A percentile compares a stretch with the other conserved stretches of the same genome.
Conservation (phyloP, 2,329 filamentous ascomycete species). For the Keithomyces neogunnii region DNA sequence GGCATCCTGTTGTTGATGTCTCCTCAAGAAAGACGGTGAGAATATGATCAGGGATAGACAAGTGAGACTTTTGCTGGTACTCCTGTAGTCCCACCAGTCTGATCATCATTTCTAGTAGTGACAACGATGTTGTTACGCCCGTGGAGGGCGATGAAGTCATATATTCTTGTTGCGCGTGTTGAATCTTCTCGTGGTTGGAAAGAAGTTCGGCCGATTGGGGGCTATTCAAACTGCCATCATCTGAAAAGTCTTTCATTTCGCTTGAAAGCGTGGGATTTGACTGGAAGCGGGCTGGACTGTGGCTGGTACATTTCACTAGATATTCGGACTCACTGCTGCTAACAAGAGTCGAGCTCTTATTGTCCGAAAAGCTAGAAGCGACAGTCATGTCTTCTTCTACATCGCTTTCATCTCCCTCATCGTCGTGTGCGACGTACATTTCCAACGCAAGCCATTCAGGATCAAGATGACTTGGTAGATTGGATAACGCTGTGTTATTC, state of each 20-base stretch:
- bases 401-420: conserved; percentile 23
- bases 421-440: conserved; percentile 56
- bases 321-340: too few species aligned
- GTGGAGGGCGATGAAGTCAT: conserved; percentile 37
- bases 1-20: conserved; percentile 42
- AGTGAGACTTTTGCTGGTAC: conserved; percentile 81
- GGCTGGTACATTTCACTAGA: too few species aligned
- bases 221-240: too few species aligned
- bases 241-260: too few species aligned
- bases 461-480: conserved; percentile 65
- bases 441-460: conserved; percentile 89
- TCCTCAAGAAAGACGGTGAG: conserved; percentile 76
- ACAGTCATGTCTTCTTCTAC: background rate
- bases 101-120: conserved; percentile 80
- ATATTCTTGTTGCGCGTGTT: conserved; percentile 5
- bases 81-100: conserved; percentile 82
- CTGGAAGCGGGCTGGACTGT: too few species aligned
- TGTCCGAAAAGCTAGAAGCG: background rate
- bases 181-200: too few species aligned
- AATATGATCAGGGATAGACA: conserved; percentile 84
- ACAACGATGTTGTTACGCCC: conserved; percentile 49
- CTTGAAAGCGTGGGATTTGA: too few species aligned
- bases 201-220: too few species aligned
- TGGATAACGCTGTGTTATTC: conserved; percentile 6
- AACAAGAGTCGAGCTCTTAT: background rate